Evolutionary conservation across 352 stramenopile genomes (phyloP), one percentile per base, ranked within the genome.

Genomic region (Phytophthora fragariaefolia): DNA sequence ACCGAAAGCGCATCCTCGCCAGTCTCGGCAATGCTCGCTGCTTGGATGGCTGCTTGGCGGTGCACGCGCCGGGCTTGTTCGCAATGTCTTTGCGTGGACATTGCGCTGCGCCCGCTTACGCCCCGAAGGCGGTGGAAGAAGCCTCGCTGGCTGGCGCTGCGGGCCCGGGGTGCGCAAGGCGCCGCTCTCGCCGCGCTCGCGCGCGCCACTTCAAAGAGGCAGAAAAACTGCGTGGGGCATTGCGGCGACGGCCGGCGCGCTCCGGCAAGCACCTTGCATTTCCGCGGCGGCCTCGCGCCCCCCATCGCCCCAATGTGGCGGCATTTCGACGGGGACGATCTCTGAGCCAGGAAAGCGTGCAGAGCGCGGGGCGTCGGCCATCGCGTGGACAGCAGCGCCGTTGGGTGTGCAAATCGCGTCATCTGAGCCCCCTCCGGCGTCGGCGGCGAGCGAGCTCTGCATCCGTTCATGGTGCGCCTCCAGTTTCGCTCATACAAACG

Each of bases 291-390:
- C 26, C 42, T 22, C 22, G 22, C 15, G 10, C 42, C 7, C 24
- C 18, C 13, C 18, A 12, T 32, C 34, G 28, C 57, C 51, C 43
- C 30, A 15, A 7, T 17, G 26, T 42, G 49, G 28, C 12, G 10
- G 9, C 7, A 7, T 65, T 69, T 69, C 66, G 66, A 70, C 60
- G 40, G 43, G 22, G 32, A 47, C 46, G 62, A 70, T 71, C 62
- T 32, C 30, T 59, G 62, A 74, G 61, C 62, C 62, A 75, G 48
- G 62, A 63, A 61, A 68, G 47, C 26, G 58, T 63, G 42, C 60
- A 61, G 18, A 66, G 28, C 48, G 38, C 55, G 30, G 30, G 30
- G 22, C 46, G 34, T 58, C 54, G 53, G 30, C 47, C 24, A 70
- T 59, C 58, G 65, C 63, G 58, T 71, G 56, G 63, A 51, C 63